These are phyloP conservation scores for Parachaetomium inaequale DNA, from an alignment of 495 filamentous ascomycete genomes.

Conservation along the genomic window DNA sequence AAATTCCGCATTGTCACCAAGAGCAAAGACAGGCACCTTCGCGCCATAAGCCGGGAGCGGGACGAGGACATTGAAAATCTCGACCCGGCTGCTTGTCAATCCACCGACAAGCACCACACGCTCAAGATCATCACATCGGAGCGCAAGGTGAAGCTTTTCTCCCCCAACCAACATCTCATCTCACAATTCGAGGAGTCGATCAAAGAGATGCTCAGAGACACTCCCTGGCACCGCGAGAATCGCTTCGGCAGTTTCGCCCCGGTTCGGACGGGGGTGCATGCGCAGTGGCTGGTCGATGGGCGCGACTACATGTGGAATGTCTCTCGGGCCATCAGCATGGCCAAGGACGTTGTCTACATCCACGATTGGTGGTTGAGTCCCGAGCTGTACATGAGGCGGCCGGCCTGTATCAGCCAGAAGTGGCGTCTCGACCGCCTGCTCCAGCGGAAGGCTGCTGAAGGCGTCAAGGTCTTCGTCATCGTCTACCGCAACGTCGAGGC, in stretches of 20 bases:
- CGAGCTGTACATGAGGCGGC: slow-evolving; percentile 92
- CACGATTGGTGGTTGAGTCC: slow-evolving; percentile 99
- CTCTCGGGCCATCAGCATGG: slow-evolving; percentile 93
- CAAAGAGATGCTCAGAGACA: slow-evolving; percentile 71
- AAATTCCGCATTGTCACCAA: slow-evolving; percentile 75
- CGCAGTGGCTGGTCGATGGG: slow-evolving; percentile 95
- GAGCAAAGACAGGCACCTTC: slow-evolving; percentile 63
- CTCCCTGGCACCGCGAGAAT: slow-evolving; percentile 76
- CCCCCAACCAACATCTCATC: slow-evolving; percentile 83
- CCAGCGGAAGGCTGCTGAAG: slow-evolving; percentile 86
- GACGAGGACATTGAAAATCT: slow-evolving; percentile 36
- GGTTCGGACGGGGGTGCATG: slow-evolving; percentile 78
- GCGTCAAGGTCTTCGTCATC: slow-evolving; percentile 97
- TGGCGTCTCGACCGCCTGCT: slow-evolving; percentile 96
- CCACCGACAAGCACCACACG: slow-evolving; percentile 66
- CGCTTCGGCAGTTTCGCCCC: slow-evolving; percentile 94
- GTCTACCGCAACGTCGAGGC: slow-evolving; percentile 98
- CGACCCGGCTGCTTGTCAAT: slow-evolving; percentile 55
- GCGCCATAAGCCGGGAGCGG: slow-evolving; percentile 52
- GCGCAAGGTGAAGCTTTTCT: slow-evolving; percentile 82
- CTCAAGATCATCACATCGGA: slow-evolving; percentile 83
- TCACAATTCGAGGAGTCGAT: slow-evolving; percentile 94
- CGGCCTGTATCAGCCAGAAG: slow-evolving; percentile 96
- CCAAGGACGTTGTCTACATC: slow-evolving; percentile 97
- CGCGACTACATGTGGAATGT: slow-evolving; percentile 99